phyloP scores from a whole-genome alignment of 2,329 filamentous ascomycete genomes.

The Lasiodiplodia citricola region DNA sequence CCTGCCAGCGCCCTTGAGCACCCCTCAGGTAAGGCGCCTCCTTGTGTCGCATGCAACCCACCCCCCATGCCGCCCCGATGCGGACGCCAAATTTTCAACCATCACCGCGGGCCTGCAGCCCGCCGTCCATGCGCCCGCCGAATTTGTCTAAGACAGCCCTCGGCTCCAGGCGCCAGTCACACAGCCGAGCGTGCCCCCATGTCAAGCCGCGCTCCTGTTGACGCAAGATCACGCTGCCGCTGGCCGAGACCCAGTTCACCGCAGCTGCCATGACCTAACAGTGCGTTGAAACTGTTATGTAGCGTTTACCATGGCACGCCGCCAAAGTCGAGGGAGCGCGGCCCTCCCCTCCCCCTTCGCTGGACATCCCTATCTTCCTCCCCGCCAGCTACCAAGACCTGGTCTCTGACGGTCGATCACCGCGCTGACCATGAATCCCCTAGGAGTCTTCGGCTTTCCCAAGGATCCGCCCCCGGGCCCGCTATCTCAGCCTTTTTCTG shows the following conservation, averaged over 20 bases:
- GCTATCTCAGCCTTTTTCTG: conserved; percentile 30
- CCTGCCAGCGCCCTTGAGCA: background rate
- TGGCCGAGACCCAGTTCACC: conserved; percentile 40
- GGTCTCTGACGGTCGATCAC: conserved; percentile 21
- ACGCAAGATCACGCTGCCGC: conserved; percentile 29
- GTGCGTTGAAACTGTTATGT: conserved; percentile 36
- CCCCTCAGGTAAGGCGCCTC: conserved; percentile 24
- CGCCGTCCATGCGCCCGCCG: conserved; percentile 30
- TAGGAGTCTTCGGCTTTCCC: conserved; percentile 46
- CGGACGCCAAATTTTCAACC: conserved; percentile 20
- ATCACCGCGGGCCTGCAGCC: conserved; percentile 22
- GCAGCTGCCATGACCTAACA: conserved; percentile 35
- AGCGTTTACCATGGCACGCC: conserved; percentile 30
- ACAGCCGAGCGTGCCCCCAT: conserved; percentile 34
- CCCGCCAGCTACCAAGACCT: conserved; percentile 6
- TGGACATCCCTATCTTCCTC: conserved; percentile 26
- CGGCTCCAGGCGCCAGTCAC: conserved; percentile 41
- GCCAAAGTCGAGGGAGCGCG: conserved; percentile 9
- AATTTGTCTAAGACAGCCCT: conserved; percentile 35
- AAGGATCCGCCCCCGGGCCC: conserved; percentile 25
- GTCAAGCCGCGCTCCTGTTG: conserved; percentile 20
- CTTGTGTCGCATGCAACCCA: conserved; percentile 26
- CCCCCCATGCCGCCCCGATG: conserved; percentile 22
- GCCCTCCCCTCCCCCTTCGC: conserved; percentile 11
- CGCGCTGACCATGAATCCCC: conserved; percentile 46